These are phyloP conservation scores for Cladosporium sp. DNA, from an alignment of 2,329 filamentous ascomycete genomes.

Conservation along the genomic window DNA sequence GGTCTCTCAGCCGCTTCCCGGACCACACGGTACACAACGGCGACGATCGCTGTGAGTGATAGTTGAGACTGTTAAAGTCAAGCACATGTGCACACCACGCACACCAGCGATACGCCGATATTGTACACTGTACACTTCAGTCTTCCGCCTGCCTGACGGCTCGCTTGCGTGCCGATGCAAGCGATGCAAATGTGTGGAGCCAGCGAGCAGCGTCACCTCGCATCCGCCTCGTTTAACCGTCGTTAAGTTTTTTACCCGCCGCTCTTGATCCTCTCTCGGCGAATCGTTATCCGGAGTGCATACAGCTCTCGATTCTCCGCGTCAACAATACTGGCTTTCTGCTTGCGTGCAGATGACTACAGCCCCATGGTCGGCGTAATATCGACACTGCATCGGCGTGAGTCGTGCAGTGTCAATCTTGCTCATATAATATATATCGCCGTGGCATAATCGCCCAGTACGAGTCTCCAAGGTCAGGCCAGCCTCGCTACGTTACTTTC, in stretches of 20 bases:
- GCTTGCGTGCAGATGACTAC: not conserved
- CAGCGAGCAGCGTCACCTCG: not conserved
- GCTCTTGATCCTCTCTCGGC: conserved; percentile 12
- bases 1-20: not conserved
- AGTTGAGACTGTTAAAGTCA: not conserved
- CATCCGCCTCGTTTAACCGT: conserved; percentile 9
- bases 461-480: not conserved
- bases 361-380: not conserved
- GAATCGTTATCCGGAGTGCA: conserved; percentile 5
- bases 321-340: not conserved
- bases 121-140: not conserved
- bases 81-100: not conserved
- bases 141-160: not conserved
- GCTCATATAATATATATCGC: not conserved
- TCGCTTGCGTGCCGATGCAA: conserved; percentile 21
- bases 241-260: not conserved
- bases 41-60: not conserved
- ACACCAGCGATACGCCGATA: not conserved
- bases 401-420: not conserved
- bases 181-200: conserved; percentile 11
- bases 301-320: not conserved
- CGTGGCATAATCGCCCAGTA: not conserved
- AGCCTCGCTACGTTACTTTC: not conserved
- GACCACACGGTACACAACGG: not conserved
- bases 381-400: not conserved